Percentiles rank a stretch among this genome's conserved stretches.
These are phyloP conservation scores for Pichia exigua DNA, from an alignment of 805 yeast genomes.

Conservation along the genomic window DNA sequence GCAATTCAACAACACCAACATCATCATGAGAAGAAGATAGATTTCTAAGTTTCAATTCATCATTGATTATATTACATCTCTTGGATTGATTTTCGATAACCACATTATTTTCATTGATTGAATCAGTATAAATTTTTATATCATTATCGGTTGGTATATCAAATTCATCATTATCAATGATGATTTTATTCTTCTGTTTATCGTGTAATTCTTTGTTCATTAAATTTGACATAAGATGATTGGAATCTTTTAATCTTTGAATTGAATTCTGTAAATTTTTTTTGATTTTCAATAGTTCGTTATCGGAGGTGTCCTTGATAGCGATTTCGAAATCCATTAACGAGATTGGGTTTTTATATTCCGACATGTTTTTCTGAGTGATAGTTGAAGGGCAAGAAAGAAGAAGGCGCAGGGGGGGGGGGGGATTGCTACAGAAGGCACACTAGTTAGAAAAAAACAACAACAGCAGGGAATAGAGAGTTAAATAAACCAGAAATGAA, in stretches of 20 bases:
- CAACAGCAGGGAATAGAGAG: too few relatives aligned
- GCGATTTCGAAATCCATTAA: constrained; percentile 25
- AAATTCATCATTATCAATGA: constrained; percentile 32
- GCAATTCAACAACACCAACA: not conserved
- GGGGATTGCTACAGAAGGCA: too few relatives aligned
- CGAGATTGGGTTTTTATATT: constrained; percentile 20
- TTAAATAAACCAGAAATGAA: too few relatives aligned
- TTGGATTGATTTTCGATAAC: constrained; percentile 46
- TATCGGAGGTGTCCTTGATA: constrained; percentile 33
- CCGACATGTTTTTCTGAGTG: constrained; percentile 22
- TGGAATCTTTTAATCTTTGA: constrained; percentile 43
- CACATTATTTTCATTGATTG: constrained; percentile 45
- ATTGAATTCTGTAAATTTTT: constrained; percentile 35
- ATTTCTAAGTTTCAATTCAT: constrained; percentile 42
- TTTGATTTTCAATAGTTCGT: constrained; percentile 30
- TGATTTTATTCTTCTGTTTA: constrained; percentile 4
- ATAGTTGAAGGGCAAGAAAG: too few relatives aligned
- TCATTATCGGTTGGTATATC: constrained; percentile 33
- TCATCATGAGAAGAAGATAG: constrained; percentile 1
- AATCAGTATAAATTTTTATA: constrained; percentile 42
- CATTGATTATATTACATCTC: constrained; percentile 37
- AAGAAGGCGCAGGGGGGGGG: too few relatives aligned
- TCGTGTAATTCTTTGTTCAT: constrained; percentile 26
- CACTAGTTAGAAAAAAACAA: too few relatives aligned
- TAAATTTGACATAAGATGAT: constrained; percentile 37